phyloP scores from a whole-genome alignment of 768 basidiomycete species.

The Clathrus columnatus region DNA sequence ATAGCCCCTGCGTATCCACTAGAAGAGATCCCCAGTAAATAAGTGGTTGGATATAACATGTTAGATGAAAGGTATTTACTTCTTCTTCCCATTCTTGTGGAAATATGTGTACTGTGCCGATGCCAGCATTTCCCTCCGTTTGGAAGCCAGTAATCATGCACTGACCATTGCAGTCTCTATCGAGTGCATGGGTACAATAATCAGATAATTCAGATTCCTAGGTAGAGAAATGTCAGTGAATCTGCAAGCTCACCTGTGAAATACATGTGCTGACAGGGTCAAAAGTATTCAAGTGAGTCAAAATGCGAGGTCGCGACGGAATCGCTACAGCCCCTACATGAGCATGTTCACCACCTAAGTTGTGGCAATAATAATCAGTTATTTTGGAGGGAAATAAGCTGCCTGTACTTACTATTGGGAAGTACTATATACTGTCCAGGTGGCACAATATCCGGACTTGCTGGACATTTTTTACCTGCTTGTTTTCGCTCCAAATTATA shows the following conservation, averaged over 20 bases:
- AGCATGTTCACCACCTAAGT: too few species aligned
- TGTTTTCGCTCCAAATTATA: not conserved
- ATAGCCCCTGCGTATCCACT: slow-evolving; percentile 19
- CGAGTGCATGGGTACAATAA: too few species aligned
- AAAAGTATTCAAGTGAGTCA: not conserved
- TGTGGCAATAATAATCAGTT: too few species aligned
- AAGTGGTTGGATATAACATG: not conserved
- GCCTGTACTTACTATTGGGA: not conserved
- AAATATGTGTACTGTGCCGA: slow-evolving; percentile 14
- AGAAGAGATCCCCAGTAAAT: not conserved
- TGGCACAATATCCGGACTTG: not conserved
- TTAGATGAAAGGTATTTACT: slow-evolving; percentile 14
- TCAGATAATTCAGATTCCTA: not conserved
- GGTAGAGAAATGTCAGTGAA: not conserved
- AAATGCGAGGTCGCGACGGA: not conserved
- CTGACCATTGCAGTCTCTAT: too few species aligned
- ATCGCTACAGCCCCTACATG: not conserved
- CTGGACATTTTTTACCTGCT: not conserved
- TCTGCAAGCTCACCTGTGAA: not conserved
- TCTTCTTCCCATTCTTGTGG: slow-evolving; percentile 20
- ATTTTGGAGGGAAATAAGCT: not conserved
- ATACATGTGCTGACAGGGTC: not conserved
- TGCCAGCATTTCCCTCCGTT: not conserved
- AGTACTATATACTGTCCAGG: slow-evolving; percentile 1
- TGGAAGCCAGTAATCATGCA: not conserved